A percentile compares a stretch with the other conserved stretches of the same genome.
Evolutionary conservation across 805 yeast species (phyloP).

Genomic region (Wickerhamomyces chambardii): DNA sequence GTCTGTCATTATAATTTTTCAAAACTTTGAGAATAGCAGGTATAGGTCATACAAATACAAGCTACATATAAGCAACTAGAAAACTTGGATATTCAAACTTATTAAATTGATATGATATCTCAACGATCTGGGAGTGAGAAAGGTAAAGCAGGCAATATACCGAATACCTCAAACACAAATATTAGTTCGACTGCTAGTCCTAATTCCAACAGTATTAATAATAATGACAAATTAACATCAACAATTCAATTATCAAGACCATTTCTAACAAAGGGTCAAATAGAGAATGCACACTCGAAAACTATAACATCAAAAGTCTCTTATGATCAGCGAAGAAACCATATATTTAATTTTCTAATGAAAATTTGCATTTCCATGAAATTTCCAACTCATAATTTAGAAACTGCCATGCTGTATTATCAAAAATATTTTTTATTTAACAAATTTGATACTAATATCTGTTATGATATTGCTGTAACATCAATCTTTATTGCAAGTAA

Average conservation of each 20-base stretch:
- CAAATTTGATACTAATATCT: slow-evolving; percentile 41
- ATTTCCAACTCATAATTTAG: slow-evolving; percentile 63
- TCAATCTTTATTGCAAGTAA: slow-evolving; percentile 66
- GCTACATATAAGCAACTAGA: too few species aligned
- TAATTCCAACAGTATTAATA: too few species aligned
- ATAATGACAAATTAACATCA: slow-evolving; percentile 8
- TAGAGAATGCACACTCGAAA: slow-evolving; percentile 37
- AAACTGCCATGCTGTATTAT: slow-evolving; percentile 62
- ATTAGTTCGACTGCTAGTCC: too few species aligned
- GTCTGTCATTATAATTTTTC: too few species aligned
- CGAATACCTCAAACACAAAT: too few species aligned
- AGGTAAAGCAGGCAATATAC: too few species aligned
- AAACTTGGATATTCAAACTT: too few species aligned
- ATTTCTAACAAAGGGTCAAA: slow-evolving; percentile 44
- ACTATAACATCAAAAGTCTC: slow-evolving; percentile 43
- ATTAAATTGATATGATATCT: too few species aligned
- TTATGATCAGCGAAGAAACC: slow-evolving; percentile 42
- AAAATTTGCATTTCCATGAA: slow-evolving; percentile 44
- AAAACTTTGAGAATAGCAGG: too few species aligned
- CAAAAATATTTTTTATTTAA: slow-evolving; percentile 67
- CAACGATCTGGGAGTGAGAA: too few species aligned
- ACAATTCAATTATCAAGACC: slow-evolving; percentile 47
- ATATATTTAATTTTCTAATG: slow-evolving; percentile 44
- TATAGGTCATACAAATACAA: too few species aligned
- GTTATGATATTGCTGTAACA: slow-evolving; percentile 58